Evolutionary conservation across 2,329 filamentous ascomycete genomes (phyloP), one percentile per base, ranked within the genome.

Genomic region (Chaetoscypha palmicola): DNA sequence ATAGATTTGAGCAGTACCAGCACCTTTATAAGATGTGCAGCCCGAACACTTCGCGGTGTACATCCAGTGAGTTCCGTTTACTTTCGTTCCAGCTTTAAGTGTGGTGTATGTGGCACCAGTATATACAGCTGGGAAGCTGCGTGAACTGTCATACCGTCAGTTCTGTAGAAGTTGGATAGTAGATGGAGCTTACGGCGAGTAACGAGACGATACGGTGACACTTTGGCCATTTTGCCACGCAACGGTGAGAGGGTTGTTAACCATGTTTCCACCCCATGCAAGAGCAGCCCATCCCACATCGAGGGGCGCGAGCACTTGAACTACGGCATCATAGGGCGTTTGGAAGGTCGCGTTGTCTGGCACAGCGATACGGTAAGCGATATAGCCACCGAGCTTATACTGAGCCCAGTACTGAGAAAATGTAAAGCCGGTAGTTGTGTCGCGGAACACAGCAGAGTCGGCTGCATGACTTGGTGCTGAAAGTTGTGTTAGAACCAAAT

Each of bases 41-140:
- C 49, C 49, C n/a, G 43, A 42, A 24, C 49, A 51, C 38, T 51
- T 51, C 4, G 43, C 46, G 9, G 49, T 51, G 32, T 41, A 41
- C 37, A 47, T 44, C 35, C 39, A 45, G 31, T 51, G 49, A 14
- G 43, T 51, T 3, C 36, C 24, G 26, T 51, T 51, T 4, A 42
- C 41, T n/a, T 47, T 38, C 2, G 49, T 51, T 7, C 49, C 49
- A 14, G 43, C 43, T 23, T 48, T 48, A 14, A 51, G 38, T 11
- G 43, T 20, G 5, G 30, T 26, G 24, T 46, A 48, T 3, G 41
- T 26, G 12, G 49, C 49, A n/a, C 30, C 33, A 8, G 20, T 42
- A 21, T 46, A 51, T 10, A 23, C 21, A 17, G 46, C 17, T 20
- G 49, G 49, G 11, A 24, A 14, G 10, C 35, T 23, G 32, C 39